phyloP scores from a whole-genome alignment of 2,329 filamentous ascomycete genomes.

The Raffaelea arxii region DNA sequence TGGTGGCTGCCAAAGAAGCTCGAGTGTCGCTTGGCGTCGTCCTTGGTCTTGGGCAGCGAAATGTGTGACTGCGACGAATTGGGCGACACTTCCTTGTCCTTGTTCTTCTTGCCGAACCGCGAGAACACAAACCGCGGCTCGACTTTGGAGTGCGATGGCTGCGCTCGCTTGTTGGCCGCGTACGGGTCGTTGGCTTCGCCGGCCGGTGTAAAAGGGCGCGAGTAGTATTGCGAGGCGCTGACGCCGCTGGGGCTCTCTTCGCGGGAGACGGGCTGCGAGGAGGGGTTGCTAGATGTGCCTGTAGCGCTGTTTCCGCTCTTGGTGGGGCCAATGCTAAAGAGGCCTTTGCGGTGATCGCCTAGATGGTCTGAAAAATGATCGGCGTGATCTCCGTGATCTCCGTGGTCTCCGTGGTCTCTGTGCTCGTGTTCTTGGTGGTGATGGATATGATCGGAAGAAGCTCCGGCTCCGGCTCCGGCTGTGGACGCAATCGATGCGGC shows the following conservation, averaged over 20 bases:
- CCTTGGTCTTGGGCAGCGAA: constrained; percentile 34
- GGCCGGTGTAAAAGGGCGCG: constrained; percentile 66
- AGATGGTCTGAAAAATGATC: too few relatives aligned
- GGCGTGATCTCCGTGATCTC: too few relatives aligned
- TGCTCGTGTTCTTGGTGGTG: constrained; percentile 21
- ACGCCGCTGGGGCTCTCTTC: constrained; percentile 53
- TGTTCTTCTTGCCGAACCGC: constrained; percentile 64
- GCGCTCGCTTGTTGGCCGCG: constrained; percentile 67
- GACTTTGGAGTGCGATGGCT: constrained; percentile 55
- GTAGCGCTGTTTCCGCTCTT: constrained; percentile 2
- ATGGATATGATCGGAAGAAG: not conserved
- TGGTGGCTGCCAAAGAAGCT: constrained; percentile 28
- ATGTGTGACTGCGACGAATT: constrained; percentile 43
- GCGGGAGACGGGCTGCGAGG: constrained; percentile 47
- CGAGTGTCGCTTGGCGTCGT: constrained; percentile 45
- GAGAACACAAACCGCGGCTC: constrained; percentile 82
- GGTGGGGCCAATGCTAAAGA: constrained; percentile 39
- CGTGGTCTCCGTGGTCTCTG: too few relatives aligned
- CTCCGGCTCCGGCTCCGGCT: too few relatives aligned
- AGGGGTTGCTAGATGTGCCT: constrained; percentile 26
- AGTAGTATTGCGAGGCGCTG: constrained; percentile 53
- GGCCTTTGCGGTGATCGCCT: constrained; percentile 38
- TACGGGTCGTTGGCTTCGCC: constrained; percentile 81
- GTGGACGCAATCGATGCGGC: constrained; percentile 16
- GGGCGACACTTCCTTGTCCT: constrained; percentile 56